Evolutionary conservation across 2,329 filamentous ascomycete genomes (phyloP).

Genomic region (Pseudocercospora pini-densiflorae): DNA sequence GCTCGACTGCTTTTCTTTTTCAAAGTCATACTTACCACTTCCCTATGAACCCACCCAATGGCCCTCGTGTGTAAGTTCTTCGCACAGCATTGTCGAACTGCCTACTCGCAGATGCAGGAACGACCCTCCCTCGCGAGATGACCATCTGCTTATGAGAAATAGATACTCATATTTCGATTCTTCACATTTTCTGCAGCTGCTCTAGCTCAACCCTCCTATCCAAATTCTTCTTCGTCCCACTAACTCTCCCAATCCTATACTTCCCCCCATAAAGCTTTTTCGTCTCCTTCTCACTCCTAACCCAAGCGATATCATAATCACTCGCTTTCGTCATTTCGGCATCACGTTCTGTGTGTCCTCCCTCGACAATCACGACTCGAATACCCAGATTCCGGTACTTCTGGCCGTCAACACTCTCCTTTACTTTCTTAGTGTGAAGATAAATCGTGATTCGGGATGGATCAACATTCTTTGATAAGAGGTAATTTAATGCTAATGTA

Average conservation of each 20-base stretch:
- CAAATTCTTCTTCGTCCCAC: constrained; percentile 14
- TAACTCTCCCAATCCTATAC: constrained; percentile 8
- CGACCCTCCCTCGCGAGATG: too few relatives aligned
- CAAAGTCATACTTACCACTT: neutral
- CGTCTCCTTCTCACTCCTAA: constrained; percentile 13
- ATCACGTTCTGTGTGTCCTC: constrained; percentile 11
- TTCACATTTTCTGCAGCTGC: too few relatives aligned
- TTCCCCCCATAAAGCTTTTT: constrained; percentile 10
- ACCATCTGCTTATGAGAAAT: too few relatives aligned
- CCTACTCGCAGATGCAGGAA: too few relatives aligned
- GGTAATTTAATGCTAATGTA: constrained; percentile 5
- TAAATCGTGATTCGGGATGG: constrained; percentile 7
- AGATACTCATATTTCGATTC: too few relatives aligned
- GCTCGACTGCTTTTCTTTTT: neutral
- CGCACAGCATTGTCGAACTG: neutral
- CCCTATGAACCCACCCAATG: neutral
- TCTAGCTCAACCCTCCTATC: neutral
- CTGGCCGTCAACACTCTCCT: neutral
- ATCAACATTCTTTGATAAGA: neutral
- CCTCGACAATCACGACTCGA: constrained; percentile 8
- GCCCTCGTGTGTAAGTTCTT: neutral
- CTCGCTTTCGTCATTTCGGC: constrained; percentile 8
- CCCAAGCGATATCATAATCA: constrained; percentile 17
- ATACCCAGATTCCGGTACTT: neutral
- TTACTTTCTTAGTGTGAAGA: neutral